Evolutionary conservation across 75 land plant species (phyloP), one percentile per base, ranked within the genome.

Genomic region (Pinus tabuliformis): DNA sequence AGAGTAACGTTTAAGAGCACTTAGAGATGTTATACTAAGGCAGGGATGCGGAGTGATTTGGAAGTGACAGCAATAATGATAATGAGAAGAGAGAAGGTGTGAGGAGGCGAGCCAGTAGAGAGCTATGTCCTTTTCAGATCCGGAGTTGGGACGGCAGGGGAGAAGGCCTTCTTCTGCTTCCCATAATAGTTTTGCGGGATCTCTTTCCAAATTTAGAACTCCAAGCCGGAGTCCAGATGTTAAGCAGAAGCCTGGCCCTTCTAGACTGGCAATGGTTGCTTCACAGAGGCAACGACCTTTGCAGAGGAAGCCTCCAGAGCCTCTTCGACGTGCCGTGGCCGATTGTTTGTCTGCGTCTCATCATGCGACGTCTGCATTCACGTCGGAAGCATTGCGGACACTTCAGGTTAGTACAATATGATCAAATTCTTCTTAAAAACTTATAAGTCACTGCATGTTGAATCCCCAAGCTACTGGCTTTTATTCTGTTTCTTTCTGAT

Each of bases 261-360:
- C 82, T 56, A 74, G 89, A 62, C 39, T 74, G 14, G 75, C 76
- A 72, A 85, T 73, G 8, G 78, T 73, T 28, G 63, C 80, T n/a
- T 79, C 78, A 5, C 75, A 72, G 36, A 83, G 83, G 56, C 85
- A 83, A 78, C 61, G 91, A 66, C 87, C 73, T 20, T 78, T 80
- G 75, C 85, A 75, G 82, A 85, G 91, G 80, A 97, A 92, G 86
- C 94, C 95, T 71, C 99, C 99, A 24, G 99, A 97, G 89, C 99
- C 99, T 36, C 91, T 97, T 20, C 85, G 99, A 9, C 89, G 99
- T 0, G 98, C 99, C 22, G 99, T 97, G 37, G 98, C 99, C 18
- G 95, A 95, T 81, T 95, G 95, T 57, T 78, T 97, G 11, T 95
- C 98, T 9, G 75, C 99, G 33, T 75, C 90, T 8, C 83, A 80